These are phyloP conservation scores for Kodamaea nitidulidarum DNA, from an alignment of 805 yeast genomes.

Conservation along the genomic window DNA sequence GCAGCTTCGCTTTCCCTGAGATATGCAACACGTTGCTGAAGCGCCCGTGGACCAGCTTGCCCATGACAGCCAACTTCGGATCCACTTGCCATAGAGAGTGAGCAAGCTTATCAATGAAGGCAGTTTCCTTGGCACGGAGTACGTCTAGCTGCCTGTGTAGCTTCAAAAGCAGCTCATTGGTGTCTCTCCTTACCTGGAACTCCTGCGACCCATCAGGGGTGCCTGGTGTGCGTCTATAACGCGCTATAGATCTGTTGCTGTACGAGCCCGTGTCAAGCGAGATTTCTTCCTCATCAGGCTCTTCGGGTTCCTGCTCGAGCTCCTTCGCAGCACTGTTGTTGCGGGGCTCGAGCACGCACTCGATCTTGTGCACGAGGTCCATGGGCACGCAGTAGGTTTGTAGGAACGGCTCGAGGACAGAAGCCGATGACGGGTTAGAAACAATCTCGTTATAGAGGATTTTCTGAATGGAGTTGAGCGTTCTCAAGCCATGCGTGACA, in stretches of 20 bases:
- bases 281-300: conserved; percentile 3
- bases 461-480: conserved; percentile 18
- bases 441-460: conserved; percentile 13
- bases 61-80: conserved; percentile 24
- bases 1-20: conserved; percentile 34
- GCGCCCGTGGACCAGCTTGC: conserved; percentile 28
- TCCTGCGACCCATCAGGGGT: background rate
- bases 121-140: conserved; percentile 24
- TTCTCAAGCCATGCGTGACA: conserved; percentile 30
- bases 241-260: conserved; percentile 17
- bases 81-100: conserved; percentile 22
- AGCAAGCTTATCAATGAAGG: conserved; percentile 18
- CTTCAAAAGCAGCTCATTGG: conserved; percentile 23
- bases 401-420: conserved; percentile 13
- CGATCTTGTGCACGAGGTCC: conserved; percentile 20
- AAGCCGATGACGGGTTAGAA: background rate
- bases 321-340: background rate
- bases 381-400: conserved; percentile 35
- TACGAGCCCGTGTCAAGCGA: conserved; percentile 15
- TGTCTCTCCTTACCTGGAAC: conserved; percentile 29
- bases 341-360: conserved; percentile 1
- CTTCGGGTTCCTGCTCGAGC: background rate
- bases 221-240: conserved; percentile 17
- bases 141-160: conserved; percentile 32
- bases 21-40: conserved; percentile 46